phyloP scores from a whole-genome alignment of 805 yeast species.

The Candida tallmaniae region DNA sequence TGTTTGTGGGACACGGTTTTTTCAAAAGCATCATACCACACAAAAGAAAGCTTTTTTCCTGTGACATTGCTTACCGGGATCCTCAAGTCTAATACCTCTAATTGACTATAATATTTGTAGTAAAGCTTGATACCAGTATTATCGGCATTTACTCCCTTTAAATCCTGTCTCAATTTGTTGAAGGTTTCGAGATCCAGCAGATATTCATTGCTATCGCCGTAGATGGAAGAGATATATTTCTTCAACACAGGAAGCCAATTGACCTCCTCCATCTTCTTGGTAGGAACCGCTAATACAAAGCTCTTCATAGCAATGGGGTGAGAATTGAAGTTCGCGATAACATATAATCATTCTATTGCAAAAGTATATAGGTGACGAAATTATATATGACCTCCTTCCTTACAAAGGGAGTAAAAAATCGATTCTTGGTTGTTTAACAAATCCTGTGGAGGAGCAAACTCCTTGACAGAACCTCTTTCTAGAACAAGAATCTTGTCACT shows the following conservation, averaged over 20 bases:
- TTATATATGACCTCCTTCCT: constrained; percentile 29
- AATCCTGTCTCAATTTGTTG: constrained; percentile 56
- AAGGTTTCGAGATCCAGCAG: constrained; percentile 51
- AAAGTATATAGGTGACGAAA: neutral
- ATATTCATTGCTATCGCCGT: constrained; percentile 60
- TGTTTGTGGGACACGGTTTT: constrained; percentile 51
- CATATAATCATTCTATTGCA: too few species aligned
- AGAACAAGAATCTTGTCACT: constrained; percentile 38
- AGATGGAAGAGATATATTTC: constrained; percentile 52
- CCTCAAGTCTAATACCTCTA: constrained; percentile 75
- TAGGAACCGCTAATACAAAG: constrained; percentile 20
- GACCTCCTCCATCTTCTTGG: constrained; percentile 48
- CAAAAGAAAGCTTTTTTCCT: constrained; percentile 50
- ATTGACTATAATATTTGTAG: constrained; percentile 70
- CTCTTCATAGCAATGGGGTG: constrained; percentile 20
- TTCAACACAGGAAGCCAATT: constrained; percentile 66
- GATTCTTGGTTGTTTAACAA: constrained; percentile 24
- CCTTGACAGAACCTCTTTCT: constrained; percentile 34
- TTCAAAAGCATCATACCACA: constrained; percentile 76
- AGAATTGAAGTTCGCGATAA: too few species aligned
- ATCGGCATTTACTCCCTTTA: constrained; percentile 45
- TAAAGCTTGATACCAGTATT: constrained; percentile 48
- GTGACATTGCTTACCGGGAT: constrained; percentile 56
- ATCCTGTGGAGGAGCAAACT: constrained; percentile 32
- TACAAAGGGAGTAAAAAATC: constrained; percentile 34